Evolutionary conservation across 2,329 filamentous ascomycete genomes (phyloP).

Genomic region (Fusarium austroafricanum): DNA sequence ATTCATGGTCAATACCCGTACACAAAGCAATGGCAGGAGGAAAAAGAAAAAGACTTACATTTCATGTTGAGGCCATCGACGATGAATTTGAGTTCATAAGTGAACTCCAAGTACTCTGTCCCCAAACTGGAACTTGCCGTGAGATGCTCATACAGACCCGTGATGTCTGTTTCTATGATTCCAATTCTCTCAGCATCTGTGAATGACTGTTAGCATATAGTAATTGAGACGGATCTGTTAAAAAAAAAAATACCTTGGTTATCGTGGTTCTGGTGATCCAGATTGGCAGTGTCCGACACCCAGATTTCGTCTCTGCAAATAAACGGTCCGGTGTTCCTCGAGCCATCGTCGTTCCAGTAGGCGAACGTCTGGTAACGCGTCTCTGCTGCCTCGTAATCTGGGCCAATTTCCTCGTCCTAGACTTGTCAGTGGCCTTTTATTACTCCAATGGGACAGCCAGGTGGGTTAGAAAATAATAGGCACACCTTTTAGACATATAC

Average conservation of each 20-base stretch:
- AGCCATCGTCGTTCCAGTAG: accelerated
- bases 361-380: neutral
- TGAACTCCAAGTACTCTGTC: neutral
- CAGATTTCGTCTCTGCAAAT: neutral
- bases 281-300: neutral
- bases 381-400: neutral
- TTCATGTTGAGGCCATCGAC: constrained; percentile 3
- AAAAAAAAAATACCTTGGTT: neutral
- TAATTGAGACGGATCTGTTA: neutral
- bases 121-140: accelerated
- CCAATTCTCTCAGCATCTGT: neutral
- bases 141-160: too few species aligned
- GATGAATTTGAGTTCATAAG: neutral
- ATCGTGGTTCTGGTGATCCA: neutral
- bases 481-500: too few species aligned
- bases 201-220: neutral
- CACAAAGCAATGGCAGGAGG: too few species aligned
- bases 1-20: neutral
- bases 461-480: too few species aligned
- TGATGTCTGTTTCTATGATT: neutral
- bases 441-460: too few species aligned
- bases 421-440: neutral
- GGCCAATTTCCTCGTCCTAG: neutral
- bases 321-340: neutral
- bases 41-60: neutral